A percentile compares a stretch with the other conserved stretches of the same genome.
phyloP scores from a whole-genome alignment of 345 rosid species.

The Rhodamnia argentea region DNA sequence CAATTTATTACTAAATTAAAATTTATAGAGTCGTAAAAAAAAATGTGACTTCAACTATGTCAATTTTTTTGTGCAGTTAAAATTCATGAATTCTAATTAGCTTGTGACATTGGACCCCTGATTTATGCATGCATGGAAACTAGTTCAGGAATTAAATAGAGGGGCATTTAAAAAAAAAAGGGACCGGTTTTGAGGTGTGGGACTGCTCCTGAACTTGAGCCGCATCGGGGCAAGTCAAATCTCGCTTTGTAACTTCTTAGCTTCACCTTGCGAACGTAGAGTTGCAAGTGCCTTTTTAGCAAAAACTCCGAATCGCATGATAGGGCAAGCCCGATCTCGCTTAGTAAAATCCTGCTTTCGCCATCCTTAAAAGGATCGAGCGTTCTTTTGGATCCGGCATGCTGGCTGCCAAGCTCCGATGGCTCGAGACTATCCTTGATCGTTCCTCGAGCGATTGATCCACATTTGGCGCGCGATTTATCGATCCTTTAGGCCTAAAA shows the following conservation, averaged over 20 bases:
- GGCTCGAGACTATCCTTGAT: too few relatives aligned
- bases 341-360: too few relatives aligned
- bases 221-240: background rate
- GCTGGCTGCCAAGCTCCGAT: too few relatives aligned
- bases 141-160: background rate
- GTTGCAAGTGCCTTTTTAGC: too few relatives aligned
- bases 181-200: background rate
- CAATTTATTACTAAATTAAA: background rate
- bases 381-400: too few relatives aligned
- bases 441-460: too few relatives aligned
- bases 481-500: too few relatives aligned
- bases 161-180: background rate
- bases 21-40: background rate
- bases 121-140: too few relatives aligned
- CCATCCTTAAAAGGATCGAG: too few relatives aligned
- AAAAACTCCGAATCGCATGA: too few relatives aligned
- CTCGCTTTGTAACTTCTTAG: background rate
- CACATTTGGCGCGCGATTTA: too few relatives aligned
- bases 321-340: too few relatives aligned
- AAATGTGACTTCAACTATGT: background rate
- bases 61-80: background rate
- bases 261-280: background rate
- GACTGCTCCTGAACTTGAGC: background rate
- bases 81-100: background rate
- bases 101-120: background rate